These are phyloP conservation scores for Hypoxylon sp. DNA, from an alignment of 2,329 filamentous ascomycete genomes.

Conservation along the genomic window DNA sequence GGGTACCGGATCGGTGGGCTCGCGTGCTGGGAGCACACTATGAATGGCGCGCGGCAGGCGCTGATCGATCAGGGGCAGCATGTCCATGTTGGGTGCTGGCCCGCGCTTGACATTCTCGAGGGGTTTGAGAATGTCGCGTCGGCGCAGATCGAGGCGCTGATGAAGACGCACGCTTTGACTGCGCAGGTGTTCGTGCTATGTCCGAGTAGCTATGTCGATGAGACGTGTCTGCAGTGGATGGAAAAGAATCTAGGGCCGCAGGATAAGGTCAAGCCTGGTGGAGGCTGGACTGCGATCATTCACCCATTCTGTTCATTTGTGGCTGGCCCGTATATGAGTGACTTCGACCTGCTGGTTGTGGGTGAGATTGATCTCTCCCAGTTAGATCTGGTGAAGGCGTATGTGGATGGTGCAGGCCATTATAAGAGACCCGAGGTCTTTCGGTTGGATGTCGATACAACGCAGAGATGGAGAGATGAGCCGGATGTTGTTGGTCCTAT, in stretches of 20 bases:
- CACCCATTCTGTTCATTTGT: constrained; percentile 53
- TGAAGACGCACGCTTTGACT: constrained; percentile 62
- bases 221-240: constrained; percentile 59
- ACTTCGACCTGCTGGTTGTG: constrained; percentile 47
- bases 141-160: constrained; percentile 63
- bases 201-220: constrained; percentile 61
- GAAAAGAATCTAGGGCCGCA: constrained; percentile 51
- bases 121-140: constrained; percentile 60
- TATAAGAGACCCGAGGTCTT: constrained; percentile 53
- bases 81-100: constrained; percentile 53
- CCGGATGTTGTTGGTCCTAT: constrained; percentile 38
- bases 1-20: constrained; percentile 50
- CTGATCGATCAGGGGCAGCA: constrained; percentile 52
- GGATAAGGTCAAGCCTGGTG: constrained; percentile 50
- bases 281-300: constrained; percentile 53
- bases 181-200: constrained; percentile 62
- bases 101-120: constrained; percentile 51
- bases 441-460: constrained; percentile 37
- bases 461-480: constrained; percentile 38
- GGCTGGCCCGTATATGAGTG: constrained; percentile 49
- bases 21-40: constrained; percentile 55
- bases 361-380: constrained; percentile 51
- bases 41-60: constrained; percentile 53
- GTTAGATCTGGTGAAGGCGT: constrained; percentile 51
- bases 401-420: constrained; percentile 52